Percentiles rank a stretch among this genome's conserved stretches.
Conservation (phyloP, 805 yeast genomes). For the Cyberlindnera maclurae region DNA sequence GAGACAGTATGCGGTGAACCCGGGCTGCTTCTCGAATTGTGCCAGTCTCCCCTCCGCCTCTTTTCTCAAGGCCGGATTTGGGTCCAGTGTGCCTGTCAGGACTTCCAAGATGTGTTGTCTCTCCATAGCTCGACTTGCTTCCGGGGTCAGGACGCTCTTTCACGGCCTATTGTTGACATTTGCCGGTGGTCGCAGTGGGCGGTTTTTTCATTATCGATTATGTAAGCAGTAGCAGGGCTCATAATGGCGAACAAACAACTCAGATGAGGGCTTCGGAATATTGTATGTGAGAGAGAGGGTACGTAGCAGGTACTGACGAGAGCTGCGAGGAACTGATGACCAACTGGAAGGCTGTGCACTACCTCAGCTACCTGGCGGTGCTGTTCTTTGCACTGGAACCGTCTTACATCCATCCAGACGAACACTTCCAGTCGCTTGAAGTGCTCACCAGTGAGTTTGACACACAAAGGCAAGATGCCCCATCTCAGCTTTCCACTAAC, state of each 20-base stretch:
- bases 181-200: too few species aligned
- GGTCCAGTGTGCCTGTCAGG: conserved; percentile 48
- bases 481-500: conserved; percentile 3
- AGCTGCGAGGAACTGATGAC: conserved; percentile 1
- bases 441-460: conserved; percentile 40
- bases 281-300: too few species aligned
- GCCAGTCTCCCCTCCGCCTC: conserved; percentile 46
- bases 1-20: conserved; percentile 49
- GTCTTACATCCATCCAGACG: conserved; percentile 96
- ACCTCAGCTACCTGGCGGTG: conserved; percentile 20
- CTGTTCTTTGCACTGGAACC: conserved; percentile 55
- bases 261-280: too few species aligned
- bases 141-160: background rate
- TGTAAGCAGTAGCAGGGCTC: too few species aligned
- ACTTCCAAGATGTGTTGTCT: conserved; percentile 42
- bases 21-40: conserved; percentile 47
- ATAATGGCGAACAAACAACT: too few species aligned
- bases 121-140: conserved; percentile 25
- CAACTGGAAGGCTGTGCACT: conserved; percentile 18
- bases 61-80: conserved; percentile 41
- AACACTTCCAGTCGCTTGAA: conserved; percentile 89
- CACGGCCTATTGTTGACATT: too few species aligned
- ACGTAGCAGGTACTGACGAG: too few species aligned
- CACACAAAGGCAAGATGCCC: background rate
- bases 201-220: too few species aligned